phyloP scores from a whole-genome alignment of 805 yeast genomes.

The Metschnikowia vanudenii region DNA sequence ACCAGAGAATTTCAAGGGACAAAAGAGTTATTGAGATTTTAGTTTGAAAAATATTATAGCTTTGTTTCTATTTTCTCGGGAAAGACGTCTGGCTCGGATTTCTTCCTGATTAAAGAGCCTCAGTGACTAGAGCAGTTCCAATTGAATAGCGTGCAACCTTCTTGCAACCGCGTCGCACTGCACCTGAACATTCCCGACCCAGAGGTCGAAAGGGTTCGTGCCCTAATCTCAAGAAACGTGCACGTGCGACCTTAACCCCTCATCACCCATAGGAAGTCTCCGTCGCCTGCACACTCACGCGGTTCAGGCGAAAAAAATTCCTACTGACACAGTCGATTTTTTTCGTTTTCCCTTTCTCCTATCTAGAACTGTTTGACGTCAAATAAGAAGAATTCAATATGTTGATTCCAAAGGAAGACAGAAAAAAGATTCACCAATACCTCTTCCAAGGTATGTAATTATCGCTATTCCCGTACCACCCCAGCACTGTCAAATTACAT shows the following conservation, averaged over 20 bases:
- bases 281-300: slow-evolving; percentile 15
- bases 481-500: slow-evolving; percentile 1
- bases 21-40: too few relatives aligned
- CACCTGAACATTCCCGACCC: too few relatives aligned
- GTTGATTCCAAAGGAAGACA: slow-evolving; percentile 99
- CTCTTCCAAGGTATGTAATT: slow-evolving; percentile 90
- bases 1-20: too few relatives aligned
- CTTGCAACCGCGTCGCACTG: too few relatives aligned
- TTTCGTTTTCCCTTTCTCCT: slow-evolving; percentile 17
- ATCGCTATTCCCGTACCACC: neutral
- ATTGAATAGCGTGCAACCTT: too few relatives aligned
- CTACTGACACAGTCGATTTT: slow-evolving; percentile 12
- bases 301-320: slow-evolving; percentile 20
- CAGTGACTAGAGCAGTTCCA: too few relatives aligned
- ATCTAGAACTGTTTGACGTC: slow-evolving; percentile 21
- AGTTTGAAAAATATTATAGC: too few relatives aligned
- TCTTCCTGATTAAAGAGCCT: too few relatives aligned
- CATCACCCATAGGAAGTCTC: neutral
- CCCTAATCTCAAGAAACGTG: slow-evolving; percentile 4
- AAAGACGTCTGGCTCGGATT: too few relatives aligned
- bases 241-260: slow-evolving; percentile 3
- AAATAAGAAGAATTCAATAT: slow-evolving; percentile 41
- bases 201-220: neutral
- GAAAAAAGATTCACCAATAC: slow-evolving; percentile 98
- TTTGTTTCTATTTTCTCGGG: too few relatives aligned